phyloP scores from a whole-genome alignment of 352 stramenopile species.

The Blastocystis sp. region DNA sequence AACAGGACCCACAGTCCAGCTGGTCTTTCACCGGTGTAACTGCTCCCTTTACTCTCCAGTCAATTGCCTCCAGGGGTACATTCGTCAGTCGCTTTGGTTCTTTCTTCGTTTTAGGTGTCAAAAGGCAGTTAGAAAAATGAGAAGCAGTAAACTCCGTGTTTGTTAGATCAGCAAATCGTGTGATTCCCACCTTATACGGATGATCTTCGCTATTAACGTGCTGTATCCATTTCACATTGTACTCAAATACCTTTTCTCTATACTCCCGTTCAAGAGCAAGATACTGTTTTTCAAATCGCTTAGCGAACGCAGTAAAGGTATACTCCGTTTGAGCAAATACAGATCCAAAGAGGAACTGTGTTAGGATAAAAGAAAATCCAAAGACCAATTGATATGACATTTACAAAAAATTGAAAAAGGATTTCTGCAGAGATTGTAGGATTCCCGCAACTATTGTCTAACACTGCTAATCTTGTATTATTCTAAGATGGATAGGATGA shows the following conservation, averaged over 20 bases:
- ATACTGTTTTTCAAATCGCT: not conserved
- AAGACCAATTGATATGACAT: too few relatives aligned
- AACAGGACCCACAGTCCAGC: conserved; percentile 92
- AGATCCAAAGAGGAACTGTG: not conserved
- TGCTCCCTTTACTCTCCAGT: conserved; percentile 65
- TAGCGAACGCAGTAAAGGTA: not conserved
- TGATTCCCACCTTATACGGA: not conserved
- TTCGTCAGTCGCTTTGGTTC: not conserved
- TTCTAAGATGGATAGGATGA: not conserved
- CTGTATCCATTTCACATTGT: not conserved
- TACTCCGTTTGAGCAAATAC: not conserved
- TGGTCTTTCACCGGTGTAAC: conserved; percentile 96
- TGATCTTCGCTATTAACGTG: not conserved
- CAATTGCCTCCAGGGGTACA: not conserved
- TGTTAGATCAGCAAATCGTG: not conserved
- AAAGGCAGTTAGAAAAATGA: not conserved
- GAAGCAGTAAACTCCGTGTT: not conserved
- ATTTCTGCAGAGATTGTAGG: not conserved
- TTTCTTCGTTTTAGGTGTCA: not conserved
- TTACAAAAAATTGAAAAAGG: too few relatives aligned
- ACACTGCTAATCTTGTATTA: not conserved
- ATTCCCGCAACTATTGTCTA: not conserved
- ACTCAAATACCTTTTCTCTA: not conserved
- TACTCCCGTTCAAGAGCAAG: not conserved
- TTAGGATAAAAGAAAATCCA: too few relatives aligned